Evolutionary conservation across 2,329 filamentous ascomycete genomes (phyloP).

Genomic region (Botrytis elliptica): DNA sequence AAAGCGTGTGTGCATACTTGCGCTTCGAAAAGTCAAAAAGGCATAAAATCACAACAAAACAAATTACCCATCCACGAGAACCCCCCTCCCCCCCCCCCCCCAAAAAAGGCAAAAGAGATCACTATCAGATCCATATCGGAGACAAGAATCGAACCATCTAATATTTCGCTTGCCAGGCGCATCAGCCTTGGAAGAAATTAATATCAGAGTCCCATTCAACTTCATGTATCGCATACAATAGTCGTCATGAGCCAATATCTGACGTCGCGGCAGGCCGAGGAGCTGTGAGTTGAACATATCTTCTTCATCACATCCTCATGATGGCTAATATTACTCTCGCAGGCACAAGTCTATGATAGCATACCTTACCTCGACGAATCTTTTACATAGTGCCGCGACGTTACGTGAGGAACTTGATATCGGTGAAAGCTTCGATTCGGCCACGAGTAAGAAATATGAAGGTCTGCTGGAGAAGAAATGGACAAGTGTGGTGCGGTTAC

Average conservation of each 20-base stretch:
- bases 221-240: conserved; percentile 24
- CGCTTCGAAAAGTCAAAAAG: conserved; percentile 9
- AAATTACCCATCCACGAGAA: not conserved
- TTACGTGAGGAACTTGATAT: conserved; percentile 77
- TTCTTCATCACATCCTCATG: conserved; percentile 24
- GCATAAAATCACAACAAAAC: conserved; percentile 20
- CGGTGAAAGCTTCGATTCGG: conserved; percentile 68
- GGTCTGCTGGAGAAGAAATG: conserved; percentile 95
- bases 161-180: conserved; percentile 27
- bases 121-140: conserved; percentile 3
- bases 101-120: not conserved
- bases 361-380: conserved; percentile 74
- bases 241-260: conserved; percentile 69
- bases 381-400: conserved; percentile 66
- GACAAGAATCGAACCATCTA: conserved; percentile 12
- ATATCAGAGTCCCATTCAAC: conserved; percentile 5
- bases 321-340: conserved; percentile 31
- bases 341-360: conserved; percentile 94
- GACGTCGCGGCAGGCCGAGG: conserved; percentile 79
- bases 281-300: conserved; percentile 63
- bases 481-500: conserved; percentile 90
- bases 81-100: too few relatives aligned
- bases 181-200: conserved; percentile 25
- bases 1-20: conserved; percentile 18
- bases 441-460: conserved; percentile 91